Base-by-base conservation (phyloP, 73 alveolate species). In the Paramecium caudatum region DNA sequence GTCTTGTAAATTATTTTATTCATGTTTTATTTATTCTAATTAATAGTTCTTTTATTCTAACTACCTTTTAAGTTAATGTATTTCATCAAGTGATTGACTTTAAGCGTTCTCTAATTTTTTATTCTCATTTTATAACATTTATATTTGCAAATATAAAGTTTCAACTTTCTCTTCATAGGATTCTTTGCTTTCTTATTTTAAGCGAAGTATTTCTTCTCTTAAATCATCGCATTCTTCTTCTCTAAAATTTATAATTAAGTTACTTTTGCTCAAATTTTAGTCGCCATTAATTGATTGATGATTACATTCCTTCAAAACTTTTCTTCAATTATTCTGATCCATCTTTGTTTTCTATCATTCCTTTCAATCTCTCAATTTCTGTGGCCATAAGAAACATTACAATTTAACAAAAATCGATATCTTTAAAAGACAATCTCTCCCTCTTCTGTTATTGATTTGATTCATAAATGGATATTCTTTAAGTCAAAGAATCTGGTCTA, bases 241-340 rank as follows among this genome's bases (percentile, higher is more conserved):
- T 32, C 34, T 32, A 36, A 9, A 32, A 5, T 1, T 5, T 32
- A 13, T 2, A 3, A 3, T 10, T 55, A 2, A 55, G 50, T 13
- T 65, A 32, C 61, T 32, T 65, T 27, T 4, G 1, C 34, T 65
- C 83, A 1, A 13, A 63, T 63, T n/a, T 63, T 15, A 33, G 33
- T 32, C 82, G 25, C 55, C 34, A 63, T 63, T 63, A 2, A 63
- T 32, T 63, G 0, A 63, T 63, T 27, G 82, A 63, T 30, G 50
- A 65, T 12, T 65, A 36, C 82, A 65, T 30, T 10, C 61, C 61
- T 32, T 65, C 83, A 30, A 65, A 30, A 30, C 34, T 65, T 33
- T 65, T 65, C 21, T 23, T 65, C 0, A 65, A 0, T 30, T 30
- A 27, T 10, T 65, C 83, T 55, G 23, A 55, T 32, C 17, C 39